Evolutionary conservation across 208 protist species (phyloP).

Genomic region (Acanthamoeba healyi): DNA sequence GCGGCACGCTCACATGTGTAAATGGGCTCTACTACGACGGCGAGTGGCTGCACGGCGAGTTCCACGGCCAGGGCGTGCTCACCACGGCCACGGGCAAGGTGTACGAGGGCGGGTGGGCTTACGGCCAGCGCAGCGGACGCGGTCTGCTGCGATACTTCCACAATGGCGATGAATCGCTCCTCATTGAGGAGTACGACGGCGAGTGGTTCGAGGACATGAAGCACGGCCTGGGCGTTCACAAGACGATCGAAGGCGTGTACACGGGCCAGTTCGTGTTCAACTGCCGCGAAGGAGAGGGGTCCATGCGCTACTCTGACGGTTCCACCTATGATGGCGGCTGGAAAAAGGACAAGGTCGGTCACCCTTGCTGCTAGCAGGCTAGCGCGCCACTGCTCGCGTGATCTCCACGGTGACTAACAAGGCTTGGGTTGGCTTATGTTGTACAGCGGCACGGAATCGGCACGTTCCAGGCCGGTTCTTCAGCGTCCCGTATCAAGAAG

Average conservation of each 20-base stretch:
- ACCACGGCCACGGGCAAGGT: constrained; percentile 46
- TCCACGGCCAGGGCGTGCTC: constrained; percentile 8
- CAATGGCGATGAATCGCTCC: background rate
- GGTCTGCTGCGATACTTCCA: constrained; percentile 8
- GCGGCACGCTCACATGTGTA: constrained; percentile 17
- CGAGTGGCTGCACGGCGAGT: constrained; percentile 51
- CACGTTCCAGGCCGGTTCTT: background rate
- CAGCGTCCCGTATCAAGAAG: constrained; percentile 27
- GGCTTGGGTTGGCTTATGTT: background rate
- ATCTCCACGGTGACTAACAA: too few relatives aligned
- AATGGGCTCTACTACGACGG: constrained; percentile 55
- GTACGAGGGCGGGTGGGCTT: constrained; percentile 46
- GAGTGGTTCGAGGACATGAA: constrained; percentile 65
- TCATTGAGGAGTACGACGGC: constrained; percentile 65
- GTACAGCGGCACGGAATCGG: constrained; percentile 14
- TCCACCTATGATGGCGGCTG: constrained; percentile 37
- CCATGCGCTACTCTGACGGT: constrained; percentile 44
- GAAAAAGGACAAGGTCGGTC: constrained; percentile 36
- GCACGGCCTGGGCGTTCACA: constrained; percentile 9
- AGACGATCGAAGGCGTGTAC: constrained; percentile 38
- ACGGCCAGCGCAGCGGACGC: background rate
- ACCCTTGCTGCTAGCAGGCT: too few relatives aligned
- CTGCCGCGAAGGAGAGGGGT: constrained; percentile 18
- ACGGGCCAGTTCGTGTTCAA: constrained; percentile 57
- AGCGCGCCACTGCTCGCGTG: too few relatives aligned